Percentiles rank a stretch among this genome's conserved stretches.
Conservation (phyloP, 306 rosid species). For the Acacia melanoxylon region DNA sequence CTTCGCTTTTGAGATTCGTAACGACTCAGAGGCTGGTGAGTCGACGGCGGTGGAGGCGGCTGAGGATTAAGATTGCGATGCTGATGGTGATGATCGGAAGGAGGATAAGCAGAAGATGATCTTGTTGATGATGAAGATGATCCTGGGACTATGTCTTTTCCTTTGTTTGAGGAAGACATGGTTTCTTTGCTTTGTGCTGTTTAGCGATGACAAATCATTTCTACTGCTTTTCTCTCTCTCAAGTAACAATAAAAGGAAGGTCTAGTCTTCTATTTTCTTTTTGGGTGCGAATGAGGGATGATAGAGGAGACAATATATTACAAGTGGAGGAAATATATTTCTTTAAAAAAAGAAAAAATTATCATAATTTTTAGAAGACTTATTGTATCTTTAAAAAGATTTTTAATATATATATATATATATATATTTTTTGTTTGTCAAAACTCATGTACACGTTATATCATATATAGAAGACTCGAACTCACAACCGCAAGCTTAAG, state of each 20-base stretch:
- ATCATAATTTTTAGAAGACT: not conserved
- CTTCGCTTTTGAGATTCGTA: slow-evolving; percentile 92
- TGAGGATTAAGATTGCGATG: slow-evolving; percentile 39
- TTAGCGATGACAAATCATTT: slow-evolving; percentile 28
- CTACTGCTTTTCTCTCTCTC: slow-evolving; percentile 29
- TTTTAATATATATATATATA: too few species aligned
- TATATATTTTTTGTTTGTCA: too few species aligned
- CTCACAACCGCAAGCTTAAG: too few species aligned
- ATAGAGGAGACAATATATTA: slow-evolving; percentile 29
- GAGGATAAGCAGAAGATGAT: slow-evolving; percentile 22
- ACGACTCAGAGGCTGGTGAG: slow-evolving; percentile 54
- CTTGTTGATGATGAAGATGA: not conserved
- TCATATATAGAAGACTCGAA: too few species aligned
- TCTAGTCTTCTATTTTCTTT: not conserved
- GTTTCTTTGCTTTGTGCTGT: not conserved
- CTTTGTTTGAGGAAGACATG: slow-evolving; percentile 40
- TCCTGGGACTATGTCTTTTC: slow-evolving; percentile 1
- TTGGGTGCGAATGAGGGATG: slow-evolving; percentile 10
- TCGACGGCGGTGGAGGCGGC: slow-evolving; percentile 46
- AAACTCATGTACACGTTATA: too few species aligned
- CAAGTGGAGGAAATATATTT: slow-evolving; percentile 20
- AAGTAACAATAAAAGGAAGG: slow-evolving; percentile 32
- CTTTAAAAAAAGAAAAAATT: not conserved
- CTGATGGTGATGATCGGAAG: slow-evolving; percentile 37
- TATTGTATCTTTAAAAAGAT: not conserved